phyloP scores from a whole-genome alignment of 441 rosid species.

The Jatropha multifida region DNA sequence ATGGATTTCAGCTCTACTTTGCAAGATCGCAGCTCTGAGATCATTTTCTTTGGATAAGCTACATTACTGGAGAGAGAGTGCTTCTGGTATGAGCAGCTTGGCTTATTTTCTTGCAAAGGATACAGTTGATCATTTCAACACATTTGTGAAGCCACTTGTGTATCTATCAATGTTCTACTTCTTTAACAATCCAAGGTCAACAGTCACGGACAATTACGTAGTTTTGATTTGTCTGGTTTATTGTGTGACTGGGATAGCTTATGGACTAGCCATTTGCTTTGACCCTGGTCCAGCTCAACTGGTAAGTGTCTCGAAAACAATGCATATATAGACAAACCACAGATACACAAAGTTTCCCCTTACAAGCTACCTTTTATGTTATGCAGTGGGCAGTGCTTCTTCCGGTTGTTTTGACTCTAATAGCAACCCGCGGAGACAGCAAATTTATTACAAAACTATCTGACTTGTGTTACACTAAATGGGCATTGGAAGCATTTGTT shows the following conservation, averaged over 20 bases:
- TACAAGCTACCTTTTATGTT: constrained; percentile 5
- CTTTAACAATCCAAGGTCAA: constrained; percentile 94
- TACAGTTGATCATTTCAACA: constrained; percentile 90
- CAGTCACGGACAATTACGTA: constrained; percentile 64
- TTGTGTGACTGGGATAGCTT: constrained; percentile 91
- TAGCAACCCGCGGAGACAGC: constrained; percentile 56
- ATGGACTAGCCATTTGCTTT: constrained; percentile 67
- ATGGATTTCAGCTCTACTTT: constrained; percentile 66
- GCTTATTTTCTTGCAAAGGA: constrained; percentile 93
- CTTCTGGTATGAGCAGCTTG: constrained; percentile 89
- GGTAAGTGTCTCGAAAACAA: constrained; percentile 39
- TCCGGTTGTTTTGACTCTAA: constrained; percentile 86
- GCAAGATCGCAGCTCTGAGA: constrained; percentile 94
- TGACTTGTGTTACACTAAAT: constrained; percentile 71
- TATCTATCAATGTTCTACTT: constrained; percentile 95
- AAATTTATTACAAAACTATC: constrained; percentile 37
- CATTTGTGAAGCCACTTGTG: constrained; percentile 81
- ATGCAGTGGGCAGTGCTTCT: constrained; percentile 97
- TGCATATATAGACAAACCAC: not conserved
- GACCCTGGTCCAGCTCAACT: constrained; percentile 95
- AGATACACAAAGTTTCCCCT: too few species aligned
- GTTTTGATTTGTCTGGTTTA: constrained; percentile 85
- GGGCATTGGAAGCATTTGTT: constrained; percentile 98
- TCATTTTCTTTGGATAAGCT: constrained; percentile 85
- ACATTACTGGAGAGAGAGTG: constrained; percentile 87